These are phyloP conservation scores for Vittaforma corneae DNA, from an alignment of 371 early-diverging fungal species.

Conservation along the genomic window DNA sequence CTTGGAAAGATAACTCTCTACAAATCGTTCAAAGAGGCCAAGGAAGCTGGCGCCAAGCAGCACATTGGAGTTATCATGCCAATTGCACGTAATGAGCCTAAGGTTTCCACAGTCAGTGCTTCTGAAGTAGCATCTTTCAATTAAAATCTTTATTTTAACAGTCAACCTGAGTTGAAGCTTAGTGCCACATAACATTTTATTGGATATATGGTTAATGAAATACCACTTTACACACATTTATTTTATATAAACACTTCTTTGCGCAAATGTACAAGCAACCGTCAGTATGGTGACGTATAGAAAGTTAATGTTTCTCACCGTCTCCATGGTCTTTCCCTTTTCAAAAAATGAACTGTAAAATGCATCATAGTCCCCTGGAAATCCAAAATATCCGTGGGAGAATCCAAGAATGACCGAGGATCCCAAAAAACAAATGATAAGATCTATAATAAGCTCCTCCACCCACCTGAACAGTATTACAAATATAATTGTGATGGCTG, in stretches of 20 bases:
- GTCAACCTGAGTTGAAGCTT: background rate
- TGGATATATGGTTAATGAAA: background rate
- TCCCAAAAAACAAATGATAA: background rate
- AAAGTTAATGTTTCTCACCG: background rate
- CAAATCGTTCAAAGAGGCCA: conserved; percentile 47
- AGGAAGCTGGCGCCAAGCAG: conserved; percentile 42
- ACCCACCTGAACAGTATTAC: background rate
- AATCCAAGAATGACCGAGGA: background rate
- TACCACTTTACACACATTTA: too few relatives aligned
- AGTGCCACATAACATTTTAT: background rate
- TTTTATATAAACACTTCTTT: background rate
- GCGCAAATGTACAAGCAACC: background rate
- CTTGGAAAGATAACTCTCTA: conserved; percentile 57
- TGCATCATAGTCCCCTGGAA: too few relatives aligned
- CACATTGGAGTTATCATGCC: conserved; percentile 54
- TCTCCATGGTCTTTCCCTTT: background rate
- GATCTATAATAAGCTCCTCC: background rate
- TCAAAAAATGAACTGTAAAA: too few relatives aligned
- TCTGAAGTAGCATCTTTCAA: conserved; percentile 34
- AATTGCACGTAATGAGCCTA: conserved; percentile 19
- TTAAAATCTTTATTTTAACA: conserved; percentile 2
- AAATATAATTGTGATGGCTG: background rate
- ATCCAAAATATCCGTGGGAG: background rate
- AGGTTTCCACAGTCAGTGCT: conserved; percentile 37
- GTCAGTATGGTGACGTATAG: background rate